These are phyloP conservation scores for Gonapodya sp. DNA, from an alignment of 192 early-diverging fungal species.

Conservation along the genomic window DNA sequence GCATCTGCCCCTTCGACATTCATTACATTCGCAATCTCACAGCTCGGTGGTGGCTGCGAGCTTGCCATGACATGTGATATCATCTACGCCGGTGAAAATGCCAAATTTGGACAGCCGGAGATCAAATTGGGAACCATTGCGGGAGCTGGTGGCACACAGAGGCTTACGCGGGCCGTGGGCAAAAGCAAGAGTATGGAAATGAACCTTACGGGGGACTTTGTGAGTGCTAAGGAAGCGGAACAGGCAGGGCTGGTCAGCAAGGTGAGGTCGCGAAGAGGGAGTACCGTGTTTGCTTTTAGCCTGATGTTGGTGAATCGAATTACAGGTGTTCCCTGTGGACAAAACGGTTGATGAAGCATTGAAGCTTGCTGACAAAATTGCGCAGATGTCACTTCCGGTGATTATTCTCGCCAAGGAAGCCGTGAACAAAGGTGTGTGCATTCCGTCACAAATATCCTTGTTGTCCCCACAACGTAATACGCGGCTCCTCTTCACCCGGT, in stretches of 20 bases:
- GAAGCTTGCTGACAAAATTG: constrained; percentile 84
- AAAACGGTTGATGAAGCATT: constrained; percentile 75
- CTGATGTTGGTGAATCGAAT: neutral
- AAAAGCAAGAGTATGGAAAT: constrained; percentile 99
- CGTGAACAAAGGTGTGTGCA: constrained; percentile 66
- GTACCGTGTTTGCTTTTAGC: neutral
- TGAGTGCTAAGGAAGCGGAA: constrained; percentile 77
- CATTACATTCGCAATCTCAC: neutral
- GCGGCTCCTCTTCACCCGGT: neutral
- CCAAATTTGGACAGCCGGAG: constrained; percentile 95
- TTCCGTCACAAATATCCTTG: neutral
- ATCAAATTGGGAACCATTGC: constrained; percentile 98
- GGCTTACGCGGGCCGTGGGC: constrained; percentile 84
- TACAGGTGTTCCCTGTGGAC: constrained; percentile 65
- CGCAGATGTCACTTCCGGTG: constrained; percentile 68
- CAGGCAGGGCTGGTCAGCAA: constrained; percentile 76
- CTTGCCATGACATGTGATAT: constrained; percentile 99
- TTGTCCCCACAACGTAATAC: neutral
- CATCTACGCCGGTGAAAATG: constrained; percentile 96
- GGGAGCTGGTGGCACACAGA: constrained; percentile 54
- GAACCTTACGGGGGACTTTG: constrained; percentile 71
- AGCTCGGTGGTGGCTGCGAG: constrained; percentile 97
- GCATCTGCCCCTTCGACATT: neutral
- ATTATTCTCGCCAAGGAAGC: constrained; percentile 95
- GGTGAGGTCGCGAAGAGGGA: constrained; percentile 11